A percentile compares a stretch with the other conserved stretches of the same genome.
Conservation (phyloP, 148 eudicot species). For the Spergularia bocconei region DNA sequence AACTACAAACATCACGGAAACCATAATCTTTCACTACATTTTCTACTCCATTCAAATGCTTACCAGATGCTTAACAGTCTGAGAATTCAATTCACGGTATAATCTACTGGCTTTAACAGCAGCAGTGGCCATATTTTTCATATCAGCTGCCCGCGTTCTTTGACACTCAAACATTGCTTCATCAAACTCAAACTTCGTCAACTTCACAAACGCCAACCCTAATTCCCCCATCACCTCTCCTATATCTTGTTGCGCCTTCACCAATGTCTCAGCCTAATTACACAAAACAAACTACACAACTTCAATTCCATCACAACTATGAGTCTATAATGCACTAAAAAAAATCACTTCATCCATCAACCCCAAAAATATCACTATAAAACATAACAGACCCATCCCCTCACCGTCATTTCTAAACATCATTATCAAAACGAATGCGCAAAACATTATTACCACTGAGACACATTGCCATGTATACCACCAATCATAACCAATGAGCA, state of each 20-base stretch:
- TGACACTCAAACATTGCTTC: conserved; percentile 57
- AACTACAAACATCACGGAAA: neutral
- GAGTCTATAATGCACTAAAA: too few relatives aligned
- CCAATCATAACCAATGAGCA: too few relatives aligned
- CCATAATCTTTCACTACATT: conserved; percentile 4
- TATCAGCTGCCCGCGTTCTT: conserved; percentile 58
- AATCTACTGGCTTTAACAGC: conserved; percentile 84
- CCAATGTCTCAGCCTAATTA: conserved; percentile 75
- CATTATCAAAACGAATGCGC: neutral
- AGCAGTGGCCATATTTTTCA: conserved; percentile 80
- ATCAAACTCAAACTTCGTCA: conserved; percentile 80
- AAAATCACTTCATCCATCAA: too few relatives aligned
- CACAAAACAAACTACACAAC: conserved; percentile 20
- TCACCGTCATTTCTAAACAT: too few relatives aligned
- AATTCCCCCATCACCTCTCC: conserved; percentile 92
- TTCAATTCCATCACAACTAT: conserved; percentile 7
- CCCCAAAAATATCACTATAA: too few relatives aligned
- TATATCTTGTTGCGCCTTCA: conserved; percentile 78
- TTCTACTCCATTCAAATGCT: conserved; percentile 32
- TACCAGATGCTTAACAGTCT: conserved; percentile 82
- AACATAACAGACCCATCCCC: too few relatives aligned
- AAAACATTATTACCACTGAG: neutral
- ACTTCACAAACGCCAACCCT: conserved; percentile 77
- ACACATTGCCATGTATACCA: too few relatives aligned
- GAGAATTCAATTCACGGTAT: conserved; percentile 71